A percentile compares a stretch with the other conserved stretches of the same genome.
Evolutionary conservation across 2,329 filamentous ascomycete genomes (phyloP).

Genomic region (Plectosphaerella cucumerina): DNA sequence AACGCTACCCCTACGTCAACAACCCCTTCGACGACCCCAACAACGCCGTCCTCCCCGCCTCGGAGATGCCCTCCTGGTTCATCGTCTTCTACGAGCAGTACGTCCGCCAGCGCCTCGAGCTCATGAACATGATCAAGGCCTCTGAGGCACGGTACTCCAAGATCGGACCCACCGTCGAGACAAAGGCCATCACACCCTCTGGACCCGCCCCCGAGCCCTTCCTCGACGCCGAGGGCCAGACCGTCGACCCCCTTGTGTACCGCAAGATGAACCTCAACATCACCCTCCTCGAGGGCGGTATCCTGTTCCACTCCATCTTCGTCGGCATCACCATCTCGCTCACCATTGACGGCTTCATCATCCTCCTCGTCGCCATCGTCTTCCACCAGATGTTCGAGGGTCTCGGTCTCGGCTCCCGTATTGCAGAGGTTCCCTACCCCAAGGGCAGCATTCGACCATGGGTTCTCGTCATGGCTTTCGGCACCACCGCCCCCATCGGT

Average conservation of each 20-base stretch:
- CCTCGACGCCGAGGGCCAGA: constrained; percentile 39
- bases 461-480: constrained; percentile 59
- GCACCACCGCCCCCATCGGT: constrained; percentile 73
- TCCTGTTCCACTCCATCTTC: constrained; percentile 75
- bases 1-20: constrained; percentile 11
- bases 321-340: constrained; percentile 71
- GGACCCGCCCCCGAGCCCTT: constrained; percentile 25
- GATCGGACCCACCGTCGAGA: constrained; percentile 4
- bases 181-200: constrained; percentile 27
- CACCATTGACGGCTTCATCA: constrained; percentile 61
- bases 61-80: constrained; percentile 58
- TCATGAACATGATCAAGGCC: constrained; percentile 49
- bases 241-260: constrained; percentile 41
- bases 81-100: constrained; percentile 61
- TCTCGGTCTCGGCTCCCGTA: constrained; percentile 66
- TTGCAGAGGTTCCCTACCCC: constrained; percentile 61
- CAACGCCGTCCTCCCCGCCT: constrained; percentile 25
- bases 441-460: constrained; percentile 54
- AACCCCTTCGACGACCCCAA: constrained; percentile 19
- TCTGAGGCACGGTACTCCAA: constrained; percentile 5
- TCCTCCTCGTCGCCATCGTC: constrained; percentile 64
- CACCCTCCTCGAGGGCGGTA: constrained; percentile 70
- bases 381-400: constrained; percentile 71
- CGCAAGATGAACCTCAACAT: constrained; percentile 69
- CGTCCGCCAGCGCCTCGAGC: constrained; percentile 54